Evolutionary conservation across 768 basidiomycete genomes (phyloP), one percentile per base, ranked within the genome.

Genomic region (Kwoniella botswanensis): DNA sequence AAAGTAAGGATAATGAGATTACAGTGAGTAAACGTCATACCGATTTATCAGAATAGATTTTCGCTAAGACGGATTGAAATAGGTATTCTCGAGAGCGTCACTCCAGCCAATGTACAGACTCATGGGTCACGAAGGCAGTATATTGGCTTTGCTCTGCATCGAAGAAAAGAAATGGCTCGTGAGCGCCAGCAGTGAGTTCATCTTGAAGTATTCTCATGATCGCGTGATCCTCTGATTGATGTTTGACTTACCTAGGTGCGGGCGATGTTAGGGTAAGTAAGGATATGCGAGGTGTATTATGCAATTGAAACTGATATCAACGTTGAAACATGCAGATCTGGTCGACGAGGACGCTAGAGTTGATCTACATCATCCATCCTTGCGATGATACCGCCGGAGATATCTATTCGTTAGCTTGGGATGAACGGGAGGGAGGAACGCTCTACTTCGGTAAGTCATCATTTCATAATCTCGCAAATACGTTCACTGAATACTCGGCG

Each of bases 61-160:
- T 58, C 12, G 26, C 46, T 15, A 10, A n/a, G 3, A 35, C 35
- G 35, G 35, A 21, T 24, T n/a, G 9, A 7, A 11, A 46, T 61
- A 97, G 94, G 94, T 96, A 54, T 96, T 93, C 92, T 89, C 92
- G 79, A 90, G 91, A 77, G 84, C 85, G 46, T 87, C 90, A 0
- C 90, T 92, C 71, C 88, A 88, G 3, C 86, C 92, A 41, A 89
- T 89, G 78, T 86, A 88, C 41, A 89, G 88, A 15, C 86, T 96
- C 12, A 85, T 87, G 18, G 94, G 94, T 2, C 94, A 96, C 80
- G 90, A 90, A 0, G 93, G 91, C 7, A 92, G 92, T 72, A 90
- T 97, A 2, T 86, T 97, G 22, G 90, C 90, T 10, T 85, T 97
- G 58, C 90, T 91, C 75, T 88, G 91, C 71, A 91, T 90, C 7